Base-by-base conservation (phyloP, 208 protist genomes). In the Vickermania spadyakhi region DNA sequence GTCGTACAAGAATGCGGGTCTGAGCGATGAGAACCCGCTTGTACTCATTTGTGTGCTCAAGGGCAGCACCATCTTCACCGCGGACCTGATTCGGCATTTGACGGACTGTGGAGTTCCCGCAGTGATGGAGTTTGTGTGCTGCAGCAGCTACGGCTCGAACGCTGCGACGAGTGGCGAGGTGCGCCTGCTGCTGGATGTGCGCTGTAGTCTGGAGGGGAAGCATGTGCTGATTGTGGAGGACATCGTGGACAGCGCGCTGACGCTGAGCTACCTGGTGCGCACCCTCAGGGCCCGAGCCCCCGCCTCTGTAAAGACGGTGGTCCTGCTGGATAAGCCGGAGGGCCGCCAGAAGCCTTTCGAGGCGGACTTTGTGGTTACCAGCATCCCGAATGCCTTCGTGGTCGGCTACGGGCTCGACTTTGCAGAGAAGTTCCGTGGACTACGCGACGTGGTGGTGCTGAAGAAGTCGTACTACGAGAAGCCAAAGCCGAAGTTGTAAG, bases 391-490 rank as follows among this genome's bases (percentile, higher is more conserved):
- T 42, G 70, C 31, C 22, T 94, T 94, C 66, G 84, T 96, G 21
- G 72, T 97, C 50, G 92, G 92, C 64, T 97, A 97, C 70, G 92
- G 92, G 31, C 64, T 97, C 26, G 92, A 97, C 70, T 97, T 81
- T 57, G 79, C 73, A 18, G 85, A 94, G 66, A 26, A 68, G 14
- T 95, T 83, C 73, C 72, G 92, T 36, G 81, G 86, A 64, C 56
- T 97, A 58, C 79, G 80, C 27, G 82, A 93, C 55, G 77, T 96
- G 41, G 72, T 72, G 49, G 75, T 82, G 41, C 68, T 94, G 42
- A 75, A 82, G 53, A 72, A 71, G 3, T 58, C 70, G 49, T 80
- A 86, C 52, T 89, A 91, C 70, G 62, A 45, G 36, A 45, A 45
- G 36, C 36, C 36, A 45, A 45, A 45, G 36, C n/a, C n/a, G n/a